Conservation (phyloP, 371 early-diverging fungal species). For the Dinochytrium kinnereticum region DNA sequence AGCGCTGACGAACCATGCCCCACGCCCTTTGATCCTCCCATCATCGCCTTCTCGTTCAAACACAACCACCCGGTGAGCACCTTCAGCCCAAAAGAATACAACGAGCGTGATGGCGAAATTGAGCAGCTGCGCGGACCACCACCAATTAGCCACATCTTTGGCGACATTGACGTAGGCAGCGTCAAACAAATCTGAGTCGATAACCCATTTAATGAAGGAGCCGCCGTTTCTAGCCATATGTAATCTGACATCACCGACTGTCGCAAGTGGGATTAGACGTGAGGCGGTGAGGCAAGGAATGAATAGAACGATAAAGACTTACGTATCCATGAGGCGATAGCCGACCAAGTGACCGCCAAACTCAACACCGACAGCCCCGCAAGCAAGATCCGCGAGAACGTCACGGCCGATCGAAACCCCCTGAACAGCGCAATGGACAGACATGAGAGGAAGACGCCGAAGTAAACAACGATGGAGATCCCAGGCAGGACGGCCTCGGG, state of each 20-base stretch:
- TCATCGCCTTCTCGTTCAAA: not conserved
- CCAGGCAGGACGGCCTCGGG: not conserved
- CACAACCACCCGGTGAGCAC: slow-evolving; percentile 30
- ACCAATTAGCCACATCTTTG: slow-evolving; percentile 24
- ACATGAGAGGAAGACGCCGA: slow-evolving; percentile 12
- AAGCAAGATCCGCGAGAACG: slow-evolving; percentile 25
- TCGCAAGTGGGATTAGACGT: not conserved
- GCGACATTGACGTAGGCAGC: slow-evolving; percentile 40
- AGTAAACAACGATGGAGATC: slow-evolving; percentile 27
- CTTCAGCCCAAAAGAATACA: slow-evolving; percentile 40
- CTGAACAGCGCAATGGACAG: slow-evolving; percentile 25
- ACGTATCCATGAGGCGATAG: slow-evolving; percentile 30
- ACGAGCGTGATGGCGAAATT: slow-evolving; percentile 30
- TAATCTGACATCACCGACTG: not conserved
- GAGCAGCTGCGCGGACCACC: slow-evolving; percentile 37
- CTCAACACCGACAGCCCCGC: slow-evolving; percentile 18
- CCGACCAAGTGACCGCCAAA: slow-evolving; percentile 35
- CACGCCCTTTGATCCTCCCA: not conserved
- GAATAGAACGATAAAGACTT: not conserved
- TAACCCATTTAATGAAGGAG: slow-evolving; percentile 22
- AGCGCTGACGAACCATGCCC: slow-evolving; percentile 29
- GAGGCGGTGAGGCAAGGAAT: not conserved
- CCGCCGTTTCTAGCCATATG: slow-evolving; percentile 16
- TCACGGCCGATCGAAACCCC: slow-evolving; percentile 19
- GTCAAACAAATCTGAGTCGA: slow-evolving; percentile 37